Conservation (phyloP, 768 basidiomycete genomes). For the Sporobolomyces roseus region DNA sequence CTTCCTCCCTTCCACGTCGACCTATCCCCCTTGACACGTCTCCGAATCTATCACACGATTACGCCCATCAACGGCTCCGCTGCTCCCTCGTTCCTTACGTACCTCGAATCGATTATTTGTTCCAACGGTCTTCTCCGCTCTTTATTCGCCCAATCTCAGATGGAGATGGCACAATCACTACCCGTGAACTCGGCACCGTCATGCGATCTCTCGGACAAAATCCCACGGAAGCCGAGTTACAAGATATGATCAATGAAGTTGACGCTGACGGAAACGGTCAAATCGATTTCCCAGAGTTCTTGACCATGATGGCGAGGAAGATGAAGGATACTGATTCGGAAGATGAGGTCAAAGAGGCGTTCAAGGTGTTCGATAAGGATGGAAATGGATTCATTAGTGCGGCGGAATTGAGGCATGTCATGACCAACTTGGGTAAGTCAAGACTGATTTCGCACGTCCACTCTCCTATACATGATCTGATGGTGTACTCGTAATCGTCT, state of each 20-base stretch:
- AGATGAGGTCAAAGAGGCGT: slow-evolving; percentile 93
- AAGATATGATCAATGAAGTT: slow-evolving; percentile 95
- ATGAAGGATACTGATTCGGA: slow-evolving; percentile 89
- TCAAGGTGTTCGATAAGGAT: slow-evolving; percentile 96
- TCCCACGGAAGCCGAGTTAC: slow-evolving; percentile 83
- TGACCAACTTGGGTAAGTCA: slow-evolving; percentile 75
- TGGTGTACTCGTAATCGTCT: neutral
- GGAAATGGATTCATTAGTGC: slow-evolving; percentile 75
- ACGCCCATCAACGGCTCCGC: too few species aligned
- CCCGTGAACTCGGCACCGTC: slow-evolving; percentile 78
- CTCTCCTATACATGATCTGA: slow-evolving; percentile 3
- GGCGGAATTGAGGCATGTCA: slow-evolving; percentile 81
- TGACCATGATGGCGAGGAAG: slow-evolving; percentile 60
- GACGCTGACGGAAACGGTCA: slow-evolving; percentile 83
- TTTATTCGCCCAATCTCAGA: slow-evolving; percentile 53
- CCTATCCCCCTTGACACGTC: too few species aligned
- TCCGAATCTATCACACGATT: too few species aligned
- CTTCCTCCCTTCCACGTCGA: too few species aligned
- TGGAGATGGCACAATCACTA: slow-evolving; percentile 89
- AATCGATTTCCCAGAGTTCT: slow-evolving; percentile 80
- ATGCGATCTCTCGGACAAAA: slow-evolving; percentile 92
- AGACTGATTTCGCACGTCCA: neutral
- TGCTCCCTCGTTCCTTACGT: neutral
- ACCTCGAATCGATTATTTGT: neutral
- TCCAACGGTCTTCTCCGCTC: neutral